Evolutionary conservation across 208 protist genomes (phyloP), one percentile per base, ranked within the genome.

Genomic region (Trypanosomatidae sp.): DNA sequence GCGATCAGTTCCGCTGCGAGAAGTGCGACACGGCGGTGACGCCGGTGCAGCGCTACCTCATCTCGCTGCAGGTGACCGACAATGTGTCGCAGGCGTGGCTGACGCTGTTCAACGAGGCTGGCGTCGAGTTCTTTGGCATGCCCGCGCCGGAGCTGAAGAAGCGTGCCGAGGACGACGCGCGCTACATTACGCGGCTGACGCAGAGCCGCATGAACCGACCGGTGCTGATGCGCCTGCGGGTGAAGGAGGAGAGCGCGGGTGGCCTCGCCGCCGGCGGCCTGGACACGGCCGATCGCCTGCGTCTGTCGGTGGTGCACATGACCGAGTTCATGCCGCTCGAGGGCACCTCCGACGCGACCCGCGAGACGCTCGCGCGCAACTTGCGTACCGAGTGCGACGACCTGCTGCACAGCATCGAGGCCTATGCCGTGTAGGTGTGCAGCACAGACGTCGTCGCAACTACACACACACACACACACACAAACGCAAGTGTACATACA

Each of bases 101-200:
- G 25, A 94, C 86, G n/a, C 52, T 91, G 8, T 94, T 94, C 53
- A 88, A 94, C 52, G 86, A 94, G 48, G 65, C 81, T 2, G 86
- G 78, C 24, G 49, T 76, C 1, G 78, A 91, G 45, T 91, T 94
- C 59, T 91, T 88, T 48, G 86, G 86, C 10, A 88, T 91, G 71
- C 28, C 69, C 18, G 86, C 86, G 18, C 23, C 63, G 19, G 81
- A 94, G 66, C 67, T 94, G 30, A 94, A 91, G 57, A 61, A 62
- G 35, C 55, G 64, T 16, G 51, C 71, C 11, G 79, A 87, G 70
- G 60, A 71, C 40, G 86, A 94, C 50, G 62, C 74, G 24, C 71
- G 70, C 45, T 88, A 73, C 57, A 61, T 94, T 18, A 72, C 81
- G 24, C 70, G 71, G 49, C 60, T 91, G 13, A 65, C 72, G 2